Conservation (phyloP, 495 filamentous ascomycete genomes). For the Rhizodiscina lignyota region DNA sequence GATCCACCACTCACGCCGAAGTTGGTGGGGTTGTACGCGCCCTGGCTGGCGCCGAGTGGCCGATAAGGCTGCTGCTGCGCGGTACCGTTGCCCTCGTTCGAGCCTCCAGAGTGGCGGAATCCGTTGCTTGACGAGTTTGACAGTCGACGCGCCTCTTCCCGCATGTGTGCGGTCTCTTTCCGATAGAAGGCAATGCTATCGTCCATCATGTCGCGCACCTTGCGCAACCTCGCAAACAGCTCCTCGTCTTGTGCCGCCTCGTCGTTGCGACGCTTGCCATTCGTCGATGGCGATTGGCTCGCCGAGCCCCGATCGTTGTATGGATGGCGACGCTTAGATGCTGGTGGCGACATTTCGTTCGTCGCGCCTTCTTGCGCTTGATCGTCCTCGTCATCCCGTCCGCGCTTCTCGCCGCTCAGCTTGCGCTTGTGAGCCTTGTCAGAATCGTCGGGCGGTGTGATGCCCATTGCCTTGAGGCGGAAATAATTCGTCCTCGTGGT, state of each 20-base stretch:
- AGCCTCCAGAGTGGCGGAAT: constrained; percentile 3
- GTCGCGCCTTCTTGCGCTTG: constrained; percentile 1
- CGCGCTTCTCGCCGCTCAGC: too few relatives aligned
- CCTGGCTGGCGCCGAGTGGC: not conserved
- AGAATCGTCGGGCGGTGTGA: constrained; percentile 16
- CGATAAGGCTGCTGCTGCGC: constrained; percentile 1
- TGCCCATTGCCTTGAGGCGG: constrained; percentile 26
- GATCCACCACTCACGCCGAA: not conserved
- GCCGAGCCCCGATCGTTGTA: too few relatives aligned
- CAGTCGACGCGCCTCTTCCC: constrained; percentile 1
- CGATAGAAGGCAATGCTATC: constrained; percentile 6
- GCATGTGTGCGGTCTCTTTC: constrained; percentile 2
- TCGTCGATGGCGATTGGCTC: too few relatives aligned
- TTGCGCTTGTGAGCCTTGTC: constrained; percentile 8
- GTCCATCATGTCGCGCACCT: constrained; percentile 7
- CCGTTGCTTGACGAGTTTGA: not conserved
- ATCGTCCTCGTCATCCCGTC: too few relatives aligned
- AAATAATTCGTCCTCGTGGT: constrained; percentile 28
- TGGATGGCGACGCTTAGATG: too few relatives aligned
- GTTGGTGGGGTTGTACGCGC: not conserved
- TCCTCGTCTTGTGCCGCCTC: constrained; percentile 12
- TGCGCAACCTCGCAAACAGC: constrained; percentile 14
- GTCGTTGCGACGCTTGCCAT: not conserved
- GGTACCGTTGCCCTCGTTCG: constrained; percentile 6
- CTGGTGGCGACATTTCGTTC: constrained; percentile 1